phyloP scores from a whole-genome alignment of 306 rosid genomes.

The Malus fusca region DNA sequence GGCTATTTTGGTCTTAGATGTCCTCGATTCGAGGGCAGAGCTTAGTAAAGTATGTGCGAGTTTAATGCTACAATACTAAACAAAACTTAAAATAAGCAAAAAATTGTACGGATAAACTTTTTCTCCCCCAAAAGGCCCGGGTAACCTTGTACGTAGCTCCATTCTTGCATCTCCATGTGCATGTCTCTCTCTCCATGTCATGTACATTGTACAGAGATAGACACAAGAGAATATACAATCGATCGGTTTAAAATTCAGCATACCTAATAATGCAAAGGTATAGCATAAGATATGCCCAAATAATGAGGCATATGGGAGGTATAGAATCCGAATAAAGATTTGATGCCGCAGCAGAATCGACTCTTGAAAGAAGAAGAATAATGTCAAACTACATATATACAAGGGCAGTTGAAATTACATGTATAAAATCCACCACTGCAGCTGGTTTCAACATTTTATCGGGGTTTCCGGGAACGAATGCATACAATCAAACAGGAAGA shows the following conservation, averaged over 20 bases:
- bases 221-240: too few species aligned
- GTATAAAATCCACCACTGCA: not conserved
- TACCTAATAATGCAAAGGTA: not conserved
- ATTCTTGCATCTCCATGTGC: too few species aligned
- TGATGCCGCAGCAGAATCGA: not conserved
- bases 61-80: too few species aligned
- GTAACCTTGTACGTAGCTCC: too few species aligned
- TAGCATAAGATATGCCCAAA: not conserved
- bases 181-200: too few species aligned
- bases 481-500: not conserved
- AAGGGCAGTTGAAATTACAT: not conserved
- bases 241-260: not conserved
- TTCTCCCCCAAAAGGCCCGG: too few species aligned
- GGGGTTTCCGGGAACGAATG: not conserved
- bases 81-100: too few species aligned
- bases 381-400: not conserved
- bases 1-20: not conserved
- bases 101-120: too few species aligned
- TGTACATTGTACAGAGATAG: too few species aligned
- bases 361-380: not conserved
- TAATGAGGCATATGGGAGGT: not conserved
- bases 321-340: not conserved
- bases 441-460: not conserved
- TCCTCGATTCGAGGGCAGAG: not conserved
- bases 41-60: too few species aligned